Percentiles rank a stretch among this genome's conserved stretches.
Conservation (phyloP, 2,329 filamentous ascomycete genomes). For the Emericellopsis atlantica region DNA sequence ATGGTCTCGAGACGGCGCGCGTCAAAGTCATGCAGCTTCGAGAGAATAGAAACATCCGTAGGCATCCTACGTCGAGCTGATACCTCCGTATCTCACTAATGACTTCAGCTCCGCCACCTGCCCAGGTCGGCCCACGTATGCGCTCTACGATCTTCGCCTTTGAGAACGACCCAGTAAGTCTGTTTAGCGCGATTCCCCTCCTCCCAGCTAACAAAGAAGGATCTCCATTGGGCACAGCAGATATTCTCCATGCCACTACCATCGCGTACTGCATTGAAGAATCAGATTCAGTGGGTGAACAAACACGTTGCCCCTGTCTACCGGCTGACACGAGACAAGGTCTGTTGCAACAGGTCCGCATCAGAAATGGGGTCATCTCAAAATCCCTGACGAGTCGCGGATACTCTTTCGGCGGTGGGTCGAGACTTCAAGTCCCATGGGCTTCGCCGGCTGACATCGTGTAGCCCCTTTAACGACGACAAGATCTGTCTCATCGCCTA, state of each 20-base stretch:
- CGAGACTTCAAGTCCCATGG: not conserved
- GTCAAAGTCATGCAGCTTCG: constrained; percentile 37
- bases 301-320: not conserved
- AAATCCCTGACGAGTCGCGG: constrained; percentile 32
- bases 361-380: constrained; percentile 26
- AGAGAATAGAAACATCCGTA: constrained; percentile 39
- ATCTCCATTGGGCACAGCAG: constrained; percentile 46
- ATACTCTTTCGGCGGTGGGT: constrained; percentile 42
- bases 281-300: constrained; percentile 17
- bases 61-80: constrained; percentile 8
- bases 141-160: constrained; percentile 15
- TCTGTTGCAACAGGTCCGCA: constrained; percentile 34
- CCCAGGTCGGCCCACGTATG: constrained; percentile 19
- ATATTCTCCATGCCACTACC: constrained; percentile 44
- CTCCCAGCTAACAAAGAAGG: constrained; percentile 15
- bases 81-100: constrained; percentile 3
- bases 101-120: constrained; percentile 18
- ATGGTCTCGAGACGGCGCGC: constrained; percentile 35
- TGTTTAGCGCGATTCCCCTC: constrained; percentile 3
- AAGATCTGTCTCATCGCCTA: constrained; percentile 40
- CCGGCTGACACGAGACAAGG: constrained; percentile 11
- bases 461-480: constrained; percentile 42
- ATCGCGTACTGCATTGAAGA: constrained; percentile 34
- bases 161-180: constrained; percentile 10
- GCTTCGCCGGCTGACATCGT: not conserved